Evolutionary conservation across 441 rosid genomes (phyloP).

Genomic region (Kokia cookei): DNA sequence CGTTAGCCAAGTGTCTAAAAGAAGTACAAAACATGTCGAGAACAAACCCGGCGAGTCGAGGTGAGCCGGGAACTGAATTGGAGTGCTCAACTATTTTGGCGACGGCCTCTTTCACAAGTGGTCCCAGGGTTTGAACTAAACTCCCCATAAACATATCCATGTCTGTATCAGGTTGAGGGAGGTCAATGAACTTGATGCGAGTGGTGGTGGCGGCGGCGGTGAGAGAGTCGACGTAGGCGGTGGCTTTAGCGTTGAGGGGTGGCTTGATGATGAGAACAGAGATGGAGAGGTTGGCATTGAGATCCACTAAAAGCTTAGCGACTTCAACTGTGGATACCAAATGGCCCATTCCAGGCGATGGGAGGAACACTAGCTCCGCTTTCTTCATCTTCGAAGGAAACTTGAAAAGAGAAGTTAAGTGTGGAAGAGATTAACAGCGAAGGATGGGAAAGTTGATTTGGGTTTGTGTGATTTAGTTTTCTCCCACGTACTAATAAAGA

Average conservation of each 20-base stretch:
- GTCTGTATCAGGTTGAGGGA: constrained; percentile 4
- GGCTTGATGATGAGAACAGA: constrained; percentile 34
- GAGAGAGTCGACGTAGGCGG: constrained; percentile 11
- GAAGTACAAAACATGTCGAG: constrained; percentile 31
- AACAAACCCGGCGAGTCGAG: constrained; percentile 27
- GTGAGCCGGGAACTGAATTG: neutral
- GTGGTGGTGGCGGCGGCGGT: neutral
- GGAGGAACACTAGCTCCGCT: constrained; percentile 44
- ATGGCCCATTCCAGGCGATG: constrained; percentile 49
- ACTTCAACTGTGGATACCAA: constrained; percentile 35
- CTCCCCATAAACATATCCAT: neutral
- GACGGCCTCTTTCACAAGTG: constrained; percentile 25
- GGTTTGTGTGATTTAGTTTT: neutral
- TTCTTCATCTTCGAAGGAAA: constrained; percentile 7
- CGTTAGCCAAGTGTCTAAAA: constrained; percentile 7
- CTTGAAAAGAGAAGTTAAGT: too few relatives aligned
- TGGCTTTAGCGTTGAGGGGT: neutral
- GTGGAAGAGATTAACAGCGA: neutral
- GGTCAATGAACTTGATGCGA: constrained; percentile 25
- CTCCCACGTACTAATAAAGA: too few relatives aligned
- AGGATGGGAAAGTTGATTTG: neutral
- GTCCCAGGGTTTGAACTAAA: constrained; percentile 15
- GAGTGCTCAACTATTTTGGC: neutral
- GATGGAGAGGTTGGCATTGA: constrained; percentile 36
- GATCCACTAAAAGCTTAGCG: constrained; percentile 40